phyloP scores from a whole-genome alignment of 2,329 filamentous ascomycete genomes.

The Colletotrichum musae region DNA sequence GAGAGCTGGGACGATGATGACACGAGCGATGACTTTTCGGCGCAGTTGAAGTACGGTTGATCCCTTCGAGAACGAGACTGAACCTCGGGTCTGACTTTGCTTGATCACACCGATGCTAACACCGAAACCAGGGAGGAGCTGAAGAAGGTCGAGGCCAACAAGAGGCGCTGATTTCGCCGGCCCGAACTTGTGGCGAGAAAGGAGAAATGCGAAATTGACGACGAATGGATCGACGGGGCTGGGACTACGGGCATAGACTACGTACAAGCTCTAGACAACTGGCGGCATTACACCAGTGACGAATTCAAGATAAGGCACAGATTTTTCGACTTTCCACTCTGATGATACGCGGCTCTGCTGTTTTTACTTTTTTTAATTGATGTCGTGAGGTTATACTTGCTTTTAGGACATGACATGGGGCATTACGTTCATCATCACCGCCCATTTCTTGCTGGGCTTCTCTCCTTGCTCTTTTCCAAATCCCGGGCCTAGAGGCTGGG shows the following conservation, averaged over 20 bases:
- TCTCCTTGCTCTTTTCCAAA: slow-evolving; percentile 13
- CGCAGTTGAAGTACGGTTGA: slow-evolving; percentile 85
- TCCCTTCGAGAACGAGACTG: slow-evolving; percentile 13
- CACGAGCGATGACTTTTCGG: slow-evolving; percentile 94
- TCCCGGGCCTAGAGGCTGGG: slow-evolving; percentile 52
- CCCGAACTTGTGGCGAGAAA: neutral
- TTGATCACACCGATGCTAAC: slow-evolving; percentile 1
- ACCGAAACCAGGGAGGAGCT: slow-evolving; percentile 80
- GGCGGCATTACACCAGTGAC: slow-evolving; percentile 29
- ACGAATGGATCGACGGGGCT: slow-evolving; percentile 14
- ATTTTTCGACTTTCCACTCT: slow-evolving; percentile 4
- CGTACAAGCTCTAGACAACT: slow-evolving; percentile 31
- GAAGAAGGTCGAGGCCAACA: slow-evolving; percentile 89
- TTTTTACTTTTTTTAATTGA: slow-evolving; percentile 19
- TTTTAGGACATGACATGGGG: slow-evolving; percentile 35
- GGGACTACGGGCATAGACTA: slow-evolving; percentile 32
- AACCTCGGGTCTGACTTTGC: slow-evolving; percentile 43
- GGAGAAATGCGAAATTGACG: slow-evolving; percentile 13
- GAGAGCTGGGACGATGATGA: slow-evolving; percentile 99
- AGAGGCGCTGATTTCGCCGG: slow-evolving; percentile 67
- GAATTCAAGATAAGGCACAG: slow-evolving; percentile 21
- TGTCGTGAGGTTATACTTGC: slow-evolving; percentile 29
- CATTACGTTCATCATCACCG: slow-evolving; percentile 40
- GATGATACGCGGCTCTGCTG: neutral
- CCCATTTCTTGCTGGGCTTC: slow-evolving; percentile 7